Evolutionary conservation across 305 asterid genomes (phyloP).

Genomic region (Fraxinus latifolia): DNA sequence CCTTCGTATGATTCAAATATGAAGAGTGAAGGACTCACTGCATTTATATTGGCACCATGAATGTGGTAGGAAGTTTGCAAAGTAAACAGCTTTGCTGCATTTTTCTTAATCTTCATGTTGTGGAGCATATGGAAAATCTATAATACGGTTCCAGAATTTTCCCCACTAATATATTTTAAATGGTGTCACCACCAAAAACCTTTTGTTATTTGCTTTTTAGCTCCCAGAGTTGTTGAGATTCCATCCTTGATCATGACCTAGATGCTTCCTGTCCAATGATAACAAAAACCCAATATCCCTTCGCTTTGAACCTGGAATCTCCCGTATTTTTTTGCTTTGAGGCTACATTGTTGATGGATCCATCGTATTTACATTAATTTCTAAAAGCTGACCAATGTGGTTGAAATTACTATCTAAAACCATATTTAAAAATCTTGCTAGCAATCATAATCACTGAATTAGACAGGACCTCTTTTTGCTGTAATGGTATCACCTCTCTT

Average conservation of each 20-base stretch:
- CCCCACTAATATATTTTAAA: not conserved
- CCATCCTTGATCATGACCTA: conserved; percentile 14
- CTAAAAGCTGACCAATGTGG: not conserved
- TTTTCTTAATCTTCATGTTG: not conserved
- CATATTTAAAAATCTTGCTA: not conserved
- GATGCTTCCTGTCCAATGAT: not conserved
- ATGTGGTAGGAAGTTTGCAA: not conserved
- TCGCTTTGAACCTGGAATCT: not conserved
- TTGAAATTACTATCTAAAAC: not conserved
- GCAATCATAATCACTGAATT: conserved; percentile 2
- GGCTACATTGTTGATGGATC: not conserved
- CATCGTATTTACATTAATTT: not conserved
- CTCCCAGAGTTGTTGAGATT: not conserved
- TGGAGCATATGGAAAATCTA: not conserved
- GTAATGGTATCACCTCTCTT: not conserved
- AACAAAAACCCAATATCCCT: not conserved
- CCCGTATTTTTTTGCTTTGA: not conserved
- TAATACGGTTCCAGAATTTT: not conserved
- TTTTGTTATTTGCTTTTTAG: not conserved
- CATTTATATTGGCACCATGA: not conserved
- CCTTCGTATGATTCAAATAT: not conserved
- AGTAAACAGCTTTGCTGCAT: not conserved
- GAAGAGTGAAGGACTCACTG: not conserved
- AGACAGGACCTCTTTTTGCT: conserved; percentile 4
- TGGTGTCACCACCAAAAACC: not conserved